phyloP scores from a whole-genome alignment of 2,329 filamentous ascomycete species.

The Pseudocercospora cruenta region DNA sequence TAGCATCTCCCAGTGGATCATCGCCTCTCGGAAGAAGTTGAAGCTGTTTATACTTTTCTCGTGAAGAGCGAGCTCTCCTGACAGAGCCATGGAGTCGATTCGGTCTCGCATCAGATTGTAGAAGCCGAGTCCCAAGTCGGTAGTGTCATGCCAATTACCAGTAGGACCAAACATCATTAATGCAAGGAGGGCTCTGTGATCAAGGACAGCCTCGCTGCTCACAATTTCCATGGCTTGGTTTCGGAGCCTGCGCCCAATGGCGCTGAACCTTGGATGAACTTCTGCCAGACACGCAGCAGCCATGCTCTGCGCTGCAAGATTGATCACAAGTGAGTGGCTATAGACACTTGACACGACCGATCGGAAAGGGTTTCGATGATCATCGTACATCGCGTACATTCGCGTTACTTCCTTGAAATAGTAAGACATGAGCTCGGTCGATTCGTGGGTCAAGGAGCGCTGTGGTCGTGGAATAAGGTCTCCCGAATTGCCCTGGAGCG shows the following conservation, averaged over 20 bases:
- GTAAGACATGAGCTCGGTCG: slow-evolving; percentile 26
- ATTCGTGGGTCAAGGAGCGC: slow-evolving; percentile 21
- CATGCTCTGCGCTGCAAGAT: slow-evolving; percentile 29
- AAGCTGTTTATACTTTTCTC: slow-evolving; percentile 37
- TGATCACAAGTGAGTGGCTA: slow-evolving; percentile 26
- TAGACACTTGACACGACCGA: slow-evolving; percentile 26
- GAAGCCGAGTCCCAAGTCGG: slow-evolving; percentile 57
- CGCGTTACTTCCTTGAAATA: slow-evolving; percentile 29
- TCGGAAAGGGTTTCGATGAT: slow-evolving; percentile 25
- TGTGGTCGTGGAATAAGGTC: slow-evolving; percentile 16
- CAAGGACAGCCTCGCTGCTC: slow-evolving; percentile 24
- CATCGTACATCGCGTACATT: slow-evolving; percentile 28
- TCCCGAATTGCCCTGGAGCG: slow-evolving; percentile 15
- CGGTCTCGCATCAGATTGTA: slow-evolving; percentile 39
- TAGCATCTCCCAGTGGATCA: slow-evolving; percentile 62
- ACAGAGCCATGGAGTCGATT: slow-evolving; percentile 19
- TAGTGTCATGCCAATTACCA: slow-evolving; percentile 63
- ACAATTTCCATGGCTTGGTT: slow-evolving; percentile 29
- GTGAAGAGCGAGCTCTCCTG: slow-evolving; percentile 12
- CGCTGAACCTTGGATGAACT: slow-evolving; percentile 29
- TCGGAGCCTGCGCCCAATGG: slow-evolving; percentile 29
- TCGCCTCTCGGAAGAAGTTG: slow-evolving; percentile 60
- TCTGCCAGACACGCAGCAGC: slow-evolving; percentile 34
- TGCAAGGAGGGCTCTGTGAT: slow-evolving; percentile 49
- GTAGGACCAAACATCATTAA: slow-evolving; percentile 63